These are phyloP conservation scores for Flaveria sonorensis DNA, from an alignment of 129 eudicot species.

Conservation along the genomic window DNA sequence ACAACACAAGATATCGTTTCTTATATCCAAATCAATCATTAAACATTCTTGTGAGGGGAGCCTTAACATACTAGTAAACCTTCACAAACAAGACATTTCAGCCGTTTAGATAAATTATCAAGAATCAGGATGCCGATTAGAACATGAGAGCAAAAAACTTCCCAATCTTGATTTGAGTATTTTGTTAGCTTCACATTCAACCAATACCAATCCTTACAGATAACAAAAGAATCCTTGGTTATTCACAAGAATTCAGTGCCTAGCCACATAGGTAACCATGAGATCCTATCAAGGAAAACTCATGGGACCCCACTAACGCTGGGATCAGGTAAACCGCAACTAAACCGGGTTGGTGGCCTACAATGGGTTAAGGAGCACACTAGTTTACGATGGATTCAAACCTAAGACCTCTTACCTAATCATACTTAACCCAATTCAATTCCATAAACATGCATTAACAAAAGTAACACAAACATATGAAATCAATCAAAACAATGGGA, in stretches of 20 bases:
- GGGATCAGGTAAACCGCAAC: background rate
- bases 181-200: constrained; percentile 2
- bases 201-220: background rate
- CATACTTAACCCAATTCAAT: constrained; percentile 8
- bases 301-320: background rate
- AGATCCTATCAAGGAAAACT: background rate
- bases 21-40: background rate
- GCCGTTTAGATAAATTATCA: background rate
- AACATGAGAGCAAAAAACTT: background rate
- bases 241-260: constrained; percentile 1
- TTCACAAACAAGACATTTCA: constrained; percentile 12
- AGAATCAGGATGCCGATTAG: background rate
- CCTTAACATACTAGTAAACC: background rate
- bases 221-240: background rate
- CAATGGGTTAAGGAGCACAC: background rate
- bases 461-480: background rate
- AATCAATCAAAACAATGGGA: constrained; percentile 1
- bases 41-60: background rate
- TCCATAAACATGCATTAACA: constrained; percentile 16
- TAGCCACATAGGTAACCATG: background rate
- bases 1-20: background rate
- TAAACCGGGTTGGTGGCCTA: background rate
- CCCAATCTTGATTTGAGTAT: background rate
- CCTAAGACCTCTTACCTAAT: background rate
- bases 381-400: too few relatives aligned